These are phyloP conservation scores for Amylocarpus encephaloides DNA, from an alignment of 2,329 filamentous ascomycete genomes.

Conservation along the genomic window DNA sequence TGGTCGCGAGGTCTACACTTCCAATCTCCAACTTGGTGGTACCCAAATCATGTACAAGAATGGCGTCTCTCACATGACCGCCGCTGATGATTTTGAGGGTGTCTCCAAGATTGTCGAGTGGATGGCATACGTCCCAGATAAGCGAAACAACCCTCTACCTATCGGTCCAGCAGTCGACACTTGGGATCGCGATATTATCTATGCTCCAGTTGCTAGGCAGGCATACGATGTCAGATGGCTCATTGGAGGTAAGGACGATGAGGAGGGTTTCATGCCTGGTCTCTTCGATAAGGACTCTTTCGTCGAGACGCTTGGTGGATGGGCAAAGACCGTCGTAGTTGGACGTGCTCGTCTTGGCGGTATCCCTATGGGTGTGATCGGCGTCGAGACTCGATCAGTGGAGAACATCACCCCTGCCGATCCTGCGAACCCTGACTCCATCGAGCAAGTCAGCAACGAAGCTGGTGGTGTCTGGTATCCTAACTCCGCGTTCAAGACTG, in stretches of 20 bases:
- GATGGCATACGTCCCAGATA: conserved; percentile 95
- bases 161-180: conserved; percentile 77
- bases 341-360: conserved; percentile 93
- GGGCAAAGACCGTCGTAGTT: conserved; percentile 94
- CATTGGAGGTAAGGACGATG: conserved; percentile 80
- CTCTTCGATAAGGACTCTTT: conserved; percentile 97
- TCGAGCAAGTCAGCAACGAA: conserved; percentile 89
- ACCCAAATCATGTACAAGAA: conserved; percentile 99
- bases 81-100: conserved; percentile 94
- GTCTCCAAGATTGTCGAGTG: conserved; percentile 97
- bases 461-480: conserved; percentile 99
- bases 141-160: conserved; percentile 88
- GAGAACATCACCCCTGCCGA: conserved; percentile 97
- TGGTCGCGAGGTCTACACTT: conserved; percentile 96
- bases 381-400: conserved; percentile 88
- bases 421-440: conserved; percentile 96
- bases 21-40: conserved; percentile 96
- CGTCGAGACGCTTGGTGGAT: conserved; percentile 91
- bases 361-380: conserved; percentile 97
- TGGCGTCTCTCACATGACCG: conserved; percentile 98
- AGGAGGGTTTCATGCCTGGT: conserved; percentile 74
- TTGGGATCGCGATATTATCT: conserved; percentile 91
- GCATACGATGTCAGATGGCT: conserved; percentile 91
- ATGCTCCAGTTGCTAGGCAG: conserved; percentile 70
- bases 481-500: conserved; percentile 99